Conservation (phyloP, 257 asterid species). For the Knoxia roxburghii region DNA sequence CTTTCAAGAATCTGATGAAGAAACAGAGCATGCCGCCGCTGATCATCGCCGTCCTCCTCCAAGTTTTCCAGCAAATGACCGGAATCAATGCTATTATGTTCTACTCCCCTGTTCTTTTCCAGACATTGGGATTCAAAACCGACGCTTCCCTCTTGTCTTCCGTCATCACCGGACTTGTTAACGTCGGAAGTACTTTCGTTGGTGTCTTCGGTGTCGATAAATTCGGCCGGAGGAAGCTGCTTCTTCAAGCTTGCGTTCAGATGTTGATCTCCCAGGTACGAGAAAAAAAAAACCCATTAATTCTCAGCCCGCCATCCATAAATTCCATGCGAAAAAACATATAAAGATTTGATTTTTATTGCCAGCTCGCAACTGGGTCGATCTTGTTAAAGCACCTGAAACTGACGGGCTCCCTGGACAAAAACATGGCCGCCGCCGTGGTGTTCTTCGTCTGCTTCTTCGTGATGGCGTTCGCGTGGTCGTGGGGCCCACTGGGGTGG, state of each 20-base stretch:
- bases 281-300: too few relatives aligned
- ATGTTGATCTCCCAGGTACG: slow-evolving; percentile 38
- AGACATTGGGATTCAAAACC: slow-evolving; percentile 26
- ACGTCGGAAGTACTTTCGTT: slow-evolving; percentile 31
- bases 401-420: slow-evolving; percentile 19
- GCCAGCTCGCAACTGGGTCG: slow-evolving; percentile 24
- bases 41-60: slow-evolving; percentile 16
- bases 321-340: too few relatives aligned
- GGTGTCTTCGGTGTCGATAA: slow-evolving; percentile 25
- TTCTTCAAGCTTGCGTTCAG: slow-evolving; percentile 35
- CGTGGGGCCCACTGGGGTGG: slow-evolving; percentile 49
- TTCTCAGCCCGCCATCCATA: too few relatives aligned
- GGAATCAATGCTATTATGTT: slow-evolving; percentile 47
- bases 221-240: slow-evolving; percentile 32
- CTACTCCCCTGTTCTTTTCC: slow-evolving; percentile 41
- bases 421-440: slow-evolving; percentile 8
- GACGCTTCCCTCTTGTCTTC: slow-evolving; percentile 26
- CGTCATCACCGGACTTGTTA: slow-evolving; percentile 28
- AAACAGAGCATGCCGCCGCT: slow-evolving; percentile 42
- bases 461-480: slow-evolving; percentile 43
- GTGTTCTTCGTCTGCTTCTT: slow-evolving; percentile 29
- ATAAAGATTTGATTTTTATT: background rate
- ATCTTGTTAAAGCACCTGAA: slow-evolving; percentile 14
- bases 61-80: slow-evolving; percentile 34
- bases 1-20: slow-evolving; percentile 42